These are phyloP conservation scores for Cetraspora pellucida DNA, from an alignment of 192 early-diverging fungal species.

Conservation along the genomic window DNA sequence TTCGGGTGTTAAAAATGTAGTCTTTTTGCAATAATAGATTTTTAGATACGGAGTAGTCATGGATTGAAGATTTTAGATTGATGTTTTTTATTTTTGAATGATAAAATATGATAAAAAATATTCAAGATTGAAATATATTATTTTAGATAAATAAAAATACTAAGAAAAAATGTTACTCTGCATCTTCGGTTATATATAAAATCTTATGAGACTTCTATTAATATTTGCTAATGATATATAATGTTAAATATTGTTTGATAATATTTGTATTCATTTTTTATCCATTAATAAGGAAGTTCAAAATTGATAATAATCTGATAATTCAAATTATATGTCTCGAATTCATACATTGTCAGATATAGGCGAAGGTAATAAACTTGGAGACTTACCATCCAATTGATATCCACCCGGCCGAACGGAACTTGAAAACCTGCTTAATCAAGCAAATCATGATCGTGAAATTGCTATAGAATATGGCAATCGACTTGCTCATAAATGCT, in stretches of 20 bases:
- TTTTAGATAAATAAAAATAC: conserved; percentile 26
- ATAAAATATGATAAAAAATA: conserved; percentile 19
- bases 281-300: conserved; percentile 14
- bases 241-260: conserved; percentile 29
- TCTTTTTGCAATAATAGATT: conserved; percentile 8
- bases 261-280: too few relatives aligned
- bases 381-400: too few relatives aligned
- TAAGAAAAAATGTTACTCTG: not conserved
- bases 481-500: too few relatives aligned
- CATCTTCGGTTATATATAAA: conserved; percentile 10
- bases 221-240: conserved; percentile 14
- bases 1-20: conserved; percentile 25
- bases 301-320: too few relatives aligned
- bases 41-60: conserved; percentile 29
- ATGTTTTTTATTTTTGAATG: conserved; percentile 18
- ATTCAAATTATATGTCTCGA: too few relatives aligned
- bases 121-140: conserved; percentile 14
- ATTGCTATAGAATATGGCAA: too few relatives aligned
- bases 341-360: too few relatives aligned
- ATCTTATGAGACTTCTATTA: conserved; percentile 20
- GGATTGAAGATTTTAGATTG: conserved; percentile 15
- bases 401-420: too few relatives aligned
- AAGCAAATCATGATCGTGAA: too few relatives aligned
- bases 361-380: too few relatives aligned
- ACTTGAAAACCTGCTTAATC: too few relatives aligned